Percentiles rank a stretch among this genome's conserved stretches.
Evolutionary conservation across 2,329 filamentous ascomycete species (phyloP).

Genomic region (Dothiorella sarmentorum): DNA sequence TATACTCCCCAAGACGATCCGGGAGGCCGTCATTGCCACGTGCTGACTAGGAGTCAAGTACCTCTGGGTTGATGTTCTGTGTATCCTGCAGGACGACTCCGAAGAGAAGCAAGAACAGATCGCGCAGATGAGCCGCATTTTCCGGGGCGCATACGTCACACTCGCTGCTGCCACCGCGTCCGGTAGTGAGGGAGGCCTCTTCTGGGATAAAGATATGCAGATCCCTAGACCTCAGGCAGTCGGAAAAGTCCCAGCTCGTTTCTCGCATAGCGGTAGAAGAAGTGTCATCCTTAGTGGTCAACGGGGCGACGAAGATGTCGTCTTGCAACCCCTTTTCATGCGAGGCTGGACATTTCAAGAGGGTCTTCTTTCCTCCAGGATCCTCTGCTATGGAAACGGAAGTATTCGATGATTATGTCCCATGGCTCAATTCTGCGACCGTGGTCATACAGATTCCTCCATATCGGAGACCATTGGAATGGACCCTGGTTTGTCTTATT

Average conservation of each 20-base stretch:
- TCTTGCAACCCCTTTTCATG: neutral
- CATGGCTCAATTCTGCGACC: neutral
- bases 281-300: too few species aligned
- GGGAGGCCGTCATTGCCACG: neutral
- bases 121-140: neutral
- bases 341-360: conserved; percentile 19
- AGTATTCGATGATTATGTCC: conserved; percentile 11
- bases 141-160: neutral
- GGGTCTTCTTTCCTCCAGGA: conserved; percentile 7
- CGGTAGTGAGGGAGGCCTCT: neutral
- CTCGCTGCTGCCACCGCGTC: neutral
- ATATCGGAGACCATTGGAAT: neutral
- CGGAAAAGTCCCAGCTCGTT: too few species aligned
- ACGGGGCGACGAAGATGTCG: too few species aligned
- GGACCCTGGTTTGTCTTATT: neutral
- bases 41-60: neutral
- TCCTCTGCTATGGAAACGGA: conserved; percentile 3
- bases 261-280: too few species aligned
- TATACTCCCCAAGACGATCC: neutral
- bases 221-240: too few species aligned
- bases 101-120: neutral
- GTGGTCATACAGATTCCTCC: neutral
- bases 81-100: neutral
- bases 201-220: neutral
- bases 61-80: neutral